Base-by-base conservation (phyloP, 1,139 yeast species). In the Candida smagusa region DNA sequence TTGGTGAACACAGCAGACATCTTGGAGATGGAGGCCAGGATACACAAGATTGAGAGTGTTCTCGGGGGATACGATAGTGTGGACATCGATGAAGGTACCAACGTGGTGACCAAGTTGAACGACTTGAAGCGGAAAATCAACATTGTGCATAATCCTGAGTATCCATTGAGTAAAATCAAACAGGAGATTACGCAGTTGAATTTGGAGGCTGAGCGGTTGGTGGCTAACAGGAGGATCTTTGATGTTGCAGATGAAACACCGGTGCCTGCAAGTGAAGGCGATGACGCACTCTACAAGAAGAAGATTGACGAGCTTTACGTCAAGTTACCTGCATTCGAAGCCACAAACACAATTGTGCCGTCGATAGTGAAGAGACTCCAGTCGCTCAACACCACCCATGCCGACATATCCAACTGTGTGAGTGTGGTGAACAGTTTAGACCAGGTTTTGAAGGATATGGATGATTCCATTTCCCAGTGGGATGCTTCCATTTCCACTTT, bases 371-470 rank as follows among this genome's bases (percentile, higher is more conserved):
- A 56, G 9, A 54, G 86, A 29, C 56, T 80, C 24, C 65, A 70
- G 41, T 56, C 73, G 0, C 57, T 79, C 33, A 65, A 69, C 40
- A 54, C 52, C 0, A 58, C 77, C 2, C 84, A 79, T 48, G 47
- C 65, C 5, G 73, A 68, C 19, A 41, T 65, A 26, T 63, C 63
- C 7, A 53, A 46, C 16, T 48, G 60, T 7, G 56, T 64, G 4
- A 47, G 50, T 4, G 54, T 60, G n/a, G 55, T 62, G 6, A 47
- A 48, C 7, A 47, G 47, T 6, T 43, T 78, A 26, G 79, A 77
- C 37, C 31, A 47, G 22, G 50, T 55, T 9, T 41, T 80, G 11
- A 47, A 49, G 3, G 57, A 58, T 3, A 46, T 79, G 44, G 50
- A 60, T 27, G 39, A 39, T 0, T 81, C 77, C 33, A 47, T 77